Base-by-base conservation (phyloP, 2,329 filamentous ascomycete species). In the Ilyonectria mors-panacis region DNA sequence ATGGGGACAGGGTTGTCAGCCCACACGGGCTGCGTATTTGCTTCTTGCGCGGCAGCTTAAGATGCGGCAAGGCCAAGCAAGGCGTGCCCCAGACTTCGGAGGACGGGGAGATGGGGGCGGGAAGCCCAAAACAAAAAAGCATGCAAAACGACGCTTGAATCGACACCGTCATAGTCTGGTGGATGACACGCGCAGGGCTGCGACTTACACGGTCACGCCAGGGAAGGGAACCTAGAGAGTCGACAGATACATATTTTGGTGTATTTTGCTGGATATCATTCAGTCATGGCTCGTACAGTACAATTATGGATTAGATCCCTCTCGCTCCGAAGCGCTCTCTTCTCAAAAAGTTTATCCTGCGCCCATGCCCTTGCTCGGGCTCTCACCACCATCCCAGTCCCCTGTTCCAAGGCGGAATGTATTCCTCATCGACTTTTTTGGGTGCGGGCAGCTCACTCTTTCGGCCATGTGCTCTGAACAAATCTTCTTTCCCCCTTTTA, bases 31-130 rank as follows among this genome's bases (percentile, higher is more conserved):
- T 72, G 66, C 68, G 56, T 50, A 48, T 28, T 74, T 74, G 69
- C 71, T 75, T 74, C 67, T 73, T 70, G 63, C 67, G 69, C 73
- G 71, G 66, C 66, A 55, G 70, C 60, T 73, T 63, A 65, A 67
- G 39, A 56, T 17, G 50, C 57, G 42, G 53, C 37, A 33, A 59
- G 59, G 59, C 28, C 63, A 68, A 63, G 66, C 63, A 68, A 63
- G 66, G 51, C 66, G 33, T 50, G 57, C 63, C 63, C 63, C 63
- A 19, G 63, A 65, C 51, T 65, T 48, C 37, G 44, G 47, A 35
- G n/a, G 28, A 45, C 28, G 51, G 63, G 62, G 56, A 59, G 53
- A 15, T 17, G 15, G 56, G 45, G 57, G 30, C 42, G 56, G 50
- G 50, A 60, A 53, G 57, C 33, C 35, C 63, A 65, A 65, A 65